Conservation (phyloP, 1,139 yeast genomes). For the Lodderomyces beijingensis region DNA sequence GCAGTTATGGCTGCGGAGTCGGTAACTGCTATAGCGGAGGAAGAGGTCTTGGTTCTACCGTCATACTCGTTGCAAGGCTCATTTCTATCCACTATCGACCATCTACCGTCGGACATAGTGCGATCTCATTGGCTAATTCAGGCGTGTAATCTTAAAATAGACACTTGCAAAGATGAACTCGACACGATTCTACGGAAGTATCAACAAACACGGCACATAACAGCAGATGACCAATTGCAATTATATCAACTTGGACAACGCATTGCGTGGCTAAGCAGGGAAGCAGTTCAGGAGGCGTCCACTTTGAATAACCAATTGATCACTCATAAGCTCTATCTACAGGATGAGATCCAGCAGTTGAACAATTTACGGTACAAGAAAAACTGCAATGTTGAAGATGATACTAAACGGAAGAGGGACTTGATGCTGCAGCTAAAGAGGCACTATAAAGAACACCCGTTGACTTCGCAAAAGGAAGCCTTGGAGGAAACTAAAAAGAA, state of each 20-base stretch:
- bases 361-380: neutral
- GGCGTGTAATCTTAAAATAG: constrained; percentile 30
- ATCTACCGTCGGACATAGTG: constrained; percentile 43
- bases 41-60: constrained; percentile 1
- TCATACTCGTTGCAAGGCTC: constrained; percentile 22
- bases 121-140: constrained; percentile 47
- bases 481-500: constrained; percentile 29
- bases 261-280: constrained; percentile 15
- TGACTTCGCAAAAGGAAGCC: constrained; percentile 39
- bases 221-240: constrained; percentile 1
- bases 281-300: constrained; percentile 32
- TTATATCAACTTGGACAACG: constrained; percentile 9
- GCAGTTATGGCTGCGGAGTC: no score
- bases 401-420: constrained; percentile 13
- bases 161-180: constrained; percentile 19
- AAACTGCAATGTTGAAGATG: constrained; percentile 5
- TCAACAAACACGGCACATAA: constrained; percentile 2
- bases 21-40: no score
- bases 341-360: constrained; percentile 30
- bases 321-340: constrained; percentile 27
- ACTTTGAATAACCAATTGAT: constrained; percentile 33
- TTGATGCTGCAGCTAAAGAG: constrained; percentile 29
- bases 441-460: constrained; percentile 35
- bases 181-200: constrained; percentile 14
- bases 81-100: constrained; percentile 43